These are phyloP conservation scores for Triangularia setosa DNA, from an alignment of 2,329 filamentous ascomycete genomes.

Conservation along the genomic window DNA sequence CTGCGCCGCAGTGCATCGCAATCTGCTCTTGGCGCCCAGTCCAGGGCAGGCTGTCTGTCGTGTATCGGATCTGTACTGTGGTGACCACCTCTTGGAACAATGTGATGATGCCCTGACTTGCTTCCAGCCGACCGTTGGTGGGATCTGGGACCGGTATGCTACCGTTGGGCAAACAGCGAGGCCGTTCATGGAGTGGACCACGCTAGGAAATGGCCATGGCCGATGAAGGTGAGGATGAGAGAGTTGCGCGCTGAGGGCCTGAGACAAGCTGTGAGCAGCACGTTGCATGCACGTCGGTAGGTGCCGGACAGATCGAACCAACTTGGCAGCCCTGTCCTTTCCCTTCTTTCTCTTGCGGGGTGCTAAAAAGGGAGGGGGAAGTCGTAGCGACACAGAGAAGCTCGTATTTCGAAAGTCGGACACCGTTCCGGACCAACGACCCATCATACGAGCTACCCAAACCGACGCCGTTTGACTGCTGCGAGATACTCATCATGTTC, in stretches of 20 bases:
- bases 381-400: constrained; percentile 1
- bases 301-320: background rate
- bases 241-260: background rate
- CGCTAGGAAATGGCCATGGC: background rate
- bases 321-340: background rate
- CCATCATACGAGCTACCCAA: background rate
- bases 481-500: background rate
- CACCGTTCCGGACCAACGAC: background rate
- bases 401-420: constrained; percentile 1
- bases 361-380: background rate
- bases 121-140: background rate
- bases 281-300: background rate
- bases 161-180: background rate
- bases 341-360: background rate
- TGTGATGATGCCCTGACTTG: background rate
- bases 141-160: background rate
- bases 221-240: background rate
- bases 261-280: background rate
- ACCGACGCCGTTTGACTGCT: background rate
- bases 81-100: background rate
- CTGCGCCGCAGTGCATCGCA: constrained; percentile 7
- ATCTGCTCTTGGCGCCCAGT: background rate
- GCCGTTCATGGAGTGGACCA: background rate
- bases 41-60: background rate
- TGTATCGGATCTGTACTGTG: background rate